Percentiles rank a stretch among this genome's conserved stretches.
phyloP scores from a whole-genome alignment of 768 basidiomycete species.

The Hortiboletus campestris region DNA sequence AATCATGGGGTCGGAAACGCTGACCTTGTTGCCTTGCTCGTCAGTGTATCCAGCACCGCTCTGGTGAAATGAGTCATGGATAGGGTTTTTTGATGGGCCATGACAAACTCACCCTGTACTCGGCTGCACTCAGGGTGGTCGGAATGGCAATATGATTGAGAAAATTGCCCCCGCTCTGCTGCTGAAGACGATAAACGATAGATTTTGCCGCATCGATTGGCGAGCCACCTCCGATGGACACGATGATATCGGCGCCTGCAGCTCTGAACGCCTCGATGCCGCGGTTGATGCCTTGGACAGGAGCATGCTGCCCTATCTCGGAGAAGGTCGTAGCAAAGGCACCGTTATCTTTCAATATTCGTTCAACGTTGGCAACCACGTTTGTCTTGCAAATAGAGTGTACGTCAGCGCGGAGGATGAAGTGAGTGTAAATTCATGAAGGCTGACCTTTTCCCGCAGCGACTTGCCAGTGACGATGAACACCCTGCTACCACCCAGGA shows the following conservation, averaged over 20 bases:
- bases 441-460: slow-evolving; percentile 55
- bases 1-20: slow-evolving; percentile 52
- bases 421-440: not conserved
- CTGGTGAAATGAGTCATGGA: slow-evolving; percentile 32
- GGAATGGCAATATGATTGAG: slow-evolving; percentile 75
- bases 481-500: slow-evolving; percentile 58
- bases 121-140: slow-evolving; percentile 78
- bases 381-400: slow-evolving; percentile 20
- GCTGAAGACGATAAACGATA: slow-evolving; percentile 60
- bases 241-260: slow-evolving; percentile 61
- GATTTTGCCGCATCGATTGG: slow-evolving; percentile 78
- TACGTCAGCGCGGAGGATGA: slow-evolving; percentile 9
- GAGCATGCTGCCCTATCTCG: slow-evolving; percentile 72
- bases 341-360: slow-evolving; percentile 51
- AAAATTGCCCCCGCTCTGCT: slow-evolving; percentile 51
- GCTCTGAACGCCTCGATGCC: slow-evolving; percentile 56
- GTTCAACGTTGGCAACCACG: slow-evolving; percentile 24
- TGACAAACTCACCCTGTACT: slow-evolving; percentile 54
- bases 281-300: slow-evolving; percentile 60
- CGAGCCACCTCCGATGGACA: slow-evolving; percentile 78
- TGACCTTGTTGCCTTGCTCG: slow-evolving; percentile 63
- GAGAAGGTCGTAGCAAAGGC: slow-evolving; percentile 70
- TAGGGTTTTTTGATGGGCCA: not conserved
- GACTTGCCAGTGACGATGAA: slow-evolving; percentile 72
- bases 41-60: slow-evolving; percentile 68